Base-by-base conservation (phyloP, 2,329 filamentous ascomycete species). In the Pseudopyricularia cyperi region DNA sequence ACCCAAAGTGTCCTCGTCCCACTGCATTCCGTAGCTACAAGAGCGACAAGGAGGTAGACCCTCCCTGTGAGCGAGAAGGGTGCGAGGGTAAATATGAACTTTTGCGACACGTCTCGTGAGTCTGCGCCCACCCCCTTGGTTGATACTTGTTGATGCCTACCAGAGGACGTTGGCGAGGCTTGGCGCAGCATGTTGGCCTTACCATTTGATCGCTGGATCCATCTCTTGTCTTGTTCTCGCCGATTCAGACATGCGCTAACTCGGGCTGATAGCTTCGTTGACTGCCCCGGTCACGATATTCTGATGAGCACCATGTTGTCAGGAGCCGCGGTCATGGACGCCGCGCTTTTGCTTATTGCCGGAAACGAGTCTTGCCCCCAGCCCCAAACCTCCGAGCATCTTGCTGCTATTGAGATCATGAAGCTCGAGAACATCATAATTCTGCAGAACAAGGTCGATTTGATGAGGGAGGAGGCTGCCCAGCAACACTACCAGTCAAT, bases 271-370 rank as follows among this genome's bases (percentile, higher is more conserved):
- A 91, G 88, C 15, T 98, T 97, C 68, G 93, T 97, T 60, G 93
- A 97, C 71, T 97, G 93, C 77, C 93, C 93, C 53, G 93, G 93
- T 71, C 93, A 98, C 87, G 93, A 98, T 74, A 98, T 98, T 89
- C 90, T 98, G 69, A 98, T 98, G 93, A 97, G 91, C 73, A 98
- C 93, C 63, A 98, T 98, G 93, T 84, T 98, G 77, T 98, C 93
- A 65, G 93, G 93, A 65, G 93, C 93, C 62, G 93, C 93, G 58
- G 93, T 98, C 79, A 98, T 98, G 93, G 93, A 98, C 71, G 93
- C 93, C 58, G 93, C 93, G 17, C 80, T 98, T 55, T 82, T 98
- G 52, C 79, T 98, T 52, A 96, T 98, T 66, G 93, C 93, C 56
- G 93, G 93, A 68, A 98, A 98, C 74, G 93, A 98, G 84, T 83